phyloP scores from a whole-genome alignment of 169 alveolate genomes.

The Plasmodium falciparum region DNA sequence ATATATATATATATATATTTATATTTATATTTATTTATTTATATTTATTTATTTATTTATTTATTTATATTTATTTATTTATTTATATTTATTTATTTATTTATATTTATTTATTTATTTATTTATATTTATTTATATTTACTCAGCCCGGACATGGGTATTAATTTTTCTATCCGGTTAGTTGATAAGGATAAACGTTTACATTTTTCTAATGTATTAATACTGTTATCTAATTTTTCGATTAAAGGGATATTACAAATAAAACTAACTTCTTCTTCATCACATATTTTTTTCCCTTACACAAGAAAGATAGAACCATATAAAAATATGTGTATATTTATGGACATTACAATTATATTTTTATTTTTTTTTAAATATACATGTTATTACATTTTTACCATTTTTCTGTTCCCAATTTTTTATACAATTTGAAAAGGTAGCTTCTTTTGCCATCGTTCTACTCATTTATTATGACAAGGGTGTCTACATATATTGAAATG shows the following conservation, averaged over 20 bases:
- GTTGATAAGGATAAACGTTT: slow-evolving; percentile 62
- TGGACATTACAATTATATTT: neutral
- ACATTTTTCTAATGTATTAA: slow-evolving; percentile 43
- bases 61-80: neutral
- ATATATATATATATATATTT: neutral
- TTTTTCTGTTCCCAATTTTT: slow-evolving; percentile 72
- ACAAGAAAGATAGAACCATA: neutral
- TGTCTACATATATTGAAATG: neutral
- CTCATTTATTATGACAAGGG: slow-evolving; percentile 7
- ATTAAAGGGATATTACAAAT: slow-evolving; percentile 53
- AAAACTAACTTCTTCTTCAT: slow-evolving; percentile 66
- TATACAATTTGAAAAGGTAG: slow-evolving; percentile 56
- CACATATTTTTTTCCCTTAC: slow-evolving; percentile 55
- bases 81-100: neutral
- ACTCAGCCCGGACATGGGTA: slow-evolving; percentile 67
- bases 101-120: neutral
- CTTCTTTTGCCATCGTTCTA: slow-evolving; percentile 49
- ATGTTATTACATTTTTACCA: slow-evolving; percentile 6
- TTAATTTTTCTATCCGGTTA: slow-evolving; percentile 36
- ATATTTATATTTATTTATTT: neutral
- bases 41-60: no score
- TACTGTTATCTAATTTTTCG: slow-evolving; percentile 48
- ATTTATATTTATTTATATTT: neutral
- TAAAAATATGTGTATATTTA: neutral
- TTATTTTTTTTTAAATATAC: neutral